Percentiles rank a stretch among this genome's conserved stretches.
phyloP scores from a whole-genome alignment of 78 protist species.

The Protostelium mycophagum region DNA sequence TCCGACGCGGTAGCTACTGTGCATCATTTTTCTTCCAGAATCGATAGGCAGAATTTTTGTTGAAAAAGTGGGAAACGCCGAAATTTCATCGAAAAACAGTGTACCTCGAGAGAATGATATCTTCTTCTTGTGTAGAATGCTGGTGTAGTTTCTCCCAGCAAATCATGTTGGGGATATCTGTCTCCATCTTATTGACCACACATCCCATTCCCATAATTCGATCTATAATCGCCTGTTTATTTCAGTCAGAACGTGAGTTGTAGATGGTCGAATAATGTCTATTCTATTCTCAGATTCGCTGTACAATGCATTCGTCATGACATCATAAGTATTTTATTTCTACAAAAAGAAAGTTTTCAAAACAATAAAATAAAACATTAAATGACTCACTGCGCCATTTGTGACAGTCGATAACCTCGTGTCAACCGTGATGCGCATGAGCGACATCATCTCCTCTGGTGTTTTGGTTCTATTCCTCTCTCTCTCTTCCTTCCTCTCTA shows the following conservation, averaged over 20 bases:
- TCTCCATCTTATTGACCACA: not conserved
- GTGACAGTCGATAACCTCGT: not conserved
- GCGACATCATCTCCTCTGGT: not conserved
- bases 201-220: not conserved
- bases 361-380: no score
- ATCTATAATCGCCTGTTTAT: not conserved
- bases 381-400: not conserved
- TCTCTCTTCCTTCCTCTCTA: not conserved
- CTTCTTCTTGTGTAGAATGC: not conserved
- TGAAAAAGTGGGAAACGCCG: not conserved
- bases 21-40: no score
- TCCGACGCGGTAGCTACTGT: no score
- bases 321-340: not conserved
- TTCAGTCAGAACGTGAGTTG: not conserved
- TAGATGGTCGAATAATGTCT: not conserved
- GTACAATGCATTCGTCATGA: not conserved
- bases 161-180: not conserved
- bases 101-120: no score
- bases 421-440: not conserved
- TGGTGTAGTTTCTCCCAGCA: not conserved
- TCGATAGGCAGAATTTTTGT: no score
- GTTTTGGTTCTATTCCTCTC: not conserved
- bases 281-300: no score
- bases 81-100: not conserved
- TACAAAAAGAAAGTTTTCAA: not conserved